Base-by-base conservation (phyloP, 768 basidiomycete species). In the Boletus barrowsii region DNA sequence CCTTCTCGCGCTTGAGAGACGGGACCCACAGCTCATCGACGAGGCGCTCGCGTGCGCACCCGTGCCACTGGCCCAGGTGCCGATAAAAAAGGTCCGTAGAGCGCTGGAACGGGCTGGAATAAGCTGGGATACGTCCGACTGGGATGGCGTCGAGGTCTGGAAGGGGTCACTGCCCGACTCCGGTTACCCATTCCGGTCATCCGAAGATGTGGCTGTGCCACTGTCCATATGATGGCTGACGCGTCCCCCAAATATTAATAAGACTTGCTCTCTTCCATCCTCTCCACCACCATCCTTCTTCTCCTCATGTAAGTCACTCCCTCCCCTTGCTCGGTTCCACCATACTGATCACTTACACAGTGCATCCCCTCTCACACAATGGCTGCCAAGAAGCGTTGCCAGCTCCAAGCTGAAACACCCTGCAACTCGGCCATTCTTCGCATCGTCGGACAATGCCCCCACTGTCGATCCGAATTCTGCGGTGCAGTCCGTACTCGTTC, bases 381-480 rank as follows among this genome's bases (percentile, higher is more conserved):
- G 91, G 78, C 89, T 62, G 77, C 82, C 67, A 93, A 91, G 88
- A 91, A 90, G 71, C 88, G 90, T 66, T 93, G 91, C 76, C 87
- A 91, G 71, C 81, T 86, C 72, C 75, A 75, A 53, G 58, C 71
- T 15, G 77, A 76, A 58, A 62, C 71, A 29, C 70, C 62, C 35
- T 94, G 92, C 78, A 88, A 80, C 64, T 84, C 83, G 56, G 89
- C 90, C 8, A 88, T 83, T 3, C 78, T 93, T 47, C 86, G 90
- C 60, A 85, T 94, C 60, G 89, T 90, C 40, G 93, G 92, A 6
- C 82, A 88, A 61, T 95, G 92, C 68, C 83, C 88, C 36, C 85
- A 89, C 65, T 95, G 92, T 71, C 76, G 81, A 49, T 75, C 77
- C 14, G 81, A 85, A 63, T 94, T 93, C 74, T 95, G 92, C 65